Evolutionary conservation across 768 basidiomycete species (phyloP).

Genomic region (Boletus sensibilis): DNA sequence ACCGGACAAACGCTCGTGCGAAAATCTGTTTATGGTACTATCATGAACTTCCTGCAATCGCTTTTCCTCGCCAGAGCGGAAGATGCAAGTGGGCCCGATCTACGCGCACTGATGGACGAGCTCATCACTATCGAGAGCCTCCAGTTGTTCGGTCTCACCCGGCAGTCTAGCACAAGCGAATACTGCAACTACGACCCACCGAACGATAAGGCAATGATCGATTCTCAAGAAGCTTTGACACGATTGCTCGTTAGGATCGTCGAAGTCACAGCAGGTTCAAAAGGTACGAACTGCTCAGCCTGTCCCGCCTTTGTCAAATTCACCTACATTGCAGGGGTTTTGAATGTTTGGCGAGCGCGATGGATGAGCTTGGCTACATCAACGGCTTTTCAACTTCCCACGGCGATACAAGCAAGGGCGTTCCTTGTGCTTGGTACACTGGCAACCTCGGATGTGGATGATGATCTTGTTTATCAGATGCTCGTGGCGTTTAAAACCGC

Average conservation of each 20-base stretch:
- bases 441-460: slow-evolving; percentile 84
- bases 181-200: slow-evolving; percentile 56
- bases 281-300: slow-evolving; percentile 47
- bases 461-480: slow-evolving; percentile 92
- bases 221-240: slow-evolving; percentile 65
- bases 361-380: slow-evolving; percentile 91
- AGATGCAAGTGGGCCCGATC: slow-evolving; percentile 55
- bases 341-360: slow-evolving; percentile 88
- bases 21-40: slow-evolving; percentile 76
- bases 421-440: slow-evolving; percentile 83
- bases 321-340: slow-evolving; percentile 47
- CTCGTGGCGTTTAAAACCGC: slow-evolving; percentile 82
- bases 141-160: slow-evolving; percentile 69
- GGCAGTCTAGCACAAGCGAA: slow-evolving; percentile 65
- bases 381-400: slow-evolving; percentile 87
- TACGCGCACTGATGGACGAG: slow-evolving; percentile 63
- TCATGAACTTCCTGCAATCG: slow-evolving; percentile 81
- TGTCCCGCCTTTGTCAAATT: background rate
- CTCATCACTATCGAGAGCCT: slow-evolving; percentile 56
- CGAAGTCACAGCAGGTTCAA: slow-evolving; percentile 61
- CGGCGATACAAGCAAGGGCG: slow-evolving; percentile 83
- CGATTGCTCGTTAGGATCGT: slow-evolving; percentile 62
- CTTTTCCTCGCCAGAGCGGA: slow-evolving; percentile 61
- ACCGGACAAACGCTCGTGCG: slow-evolving; percentile 74
- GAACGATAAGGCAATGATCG: slow-evolving; percentile 55